phyloP scores from a whole-genome alignment of 2,329 filamentous ascomycete genomes.

The Seiridium unicorne region DNA sequence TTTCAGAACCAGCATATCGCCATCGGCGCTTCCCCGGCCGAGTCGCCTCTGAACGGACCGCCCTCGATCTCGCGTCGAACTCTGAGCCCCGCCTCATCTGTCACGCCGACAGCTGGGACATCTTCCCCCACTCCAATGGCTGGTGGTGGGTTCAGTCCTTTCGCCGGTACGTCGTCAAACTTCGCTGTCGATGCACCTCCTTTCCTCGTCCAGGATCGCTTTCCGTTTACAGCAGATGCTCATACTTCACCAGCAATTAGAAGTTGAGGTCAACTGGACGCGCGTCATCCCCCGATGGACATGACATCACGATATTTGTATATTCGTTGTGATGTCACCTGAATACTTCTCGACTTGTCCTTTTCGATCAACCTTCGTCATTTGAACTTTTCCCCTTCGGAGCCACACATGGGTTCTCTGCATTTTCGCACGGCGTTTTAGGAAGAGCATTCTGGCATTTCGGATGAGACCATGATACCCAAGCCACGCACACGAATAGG shows the following conservation, averaged over 20 bases:
- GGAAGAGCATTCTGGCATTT: neutral
- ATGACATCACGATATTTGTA: neutral
- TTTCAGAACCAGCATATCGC: constrained; percentile 29
- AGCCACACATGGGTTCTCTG: neutral
- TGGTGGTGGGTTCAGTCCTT: constrained; percentile 39
- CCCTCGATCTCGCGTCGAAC: constrained; percentile 20
- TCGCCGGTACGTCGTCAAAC: constrained; percentile 37
- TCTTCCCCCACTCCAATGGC: constrained; percentile 44
- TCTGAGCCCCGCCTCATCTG: constrained; percentile 30
- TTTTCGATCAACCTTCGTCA: neutral
- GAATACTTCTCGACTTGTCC: neutral
- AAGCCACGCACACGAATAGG: constrained; percentile 3
- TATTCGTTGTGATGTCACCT: neutral
- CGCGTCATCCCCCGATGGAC: neutral
- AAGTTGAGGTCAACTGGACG: constrained; percentile 25
- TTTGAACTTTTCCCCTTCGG: neutral
- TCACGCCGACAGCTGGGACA: constrained; percentile 34
- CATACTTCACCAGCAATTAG: constrained; percentile 49
- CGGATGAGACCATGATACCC: neutral
- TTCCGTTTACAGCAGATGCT: constrained; percentile 48
- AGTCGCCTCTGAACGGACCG: constrained; percentile 29
- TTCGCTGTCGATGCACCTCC: constrained; percentile 16
- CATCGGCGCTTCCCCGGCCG: constrained; percentile 31
- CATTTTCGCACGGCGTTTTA: constrained; percentile 2
- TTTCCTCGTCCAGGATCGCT: constrained; percentile 40